These are phyloP conservation scores for Xylariaceae sp. DNA, from an alignment of 2,329 filamentous ascomycete genomes.

Conservation along the genomic window DNA sequence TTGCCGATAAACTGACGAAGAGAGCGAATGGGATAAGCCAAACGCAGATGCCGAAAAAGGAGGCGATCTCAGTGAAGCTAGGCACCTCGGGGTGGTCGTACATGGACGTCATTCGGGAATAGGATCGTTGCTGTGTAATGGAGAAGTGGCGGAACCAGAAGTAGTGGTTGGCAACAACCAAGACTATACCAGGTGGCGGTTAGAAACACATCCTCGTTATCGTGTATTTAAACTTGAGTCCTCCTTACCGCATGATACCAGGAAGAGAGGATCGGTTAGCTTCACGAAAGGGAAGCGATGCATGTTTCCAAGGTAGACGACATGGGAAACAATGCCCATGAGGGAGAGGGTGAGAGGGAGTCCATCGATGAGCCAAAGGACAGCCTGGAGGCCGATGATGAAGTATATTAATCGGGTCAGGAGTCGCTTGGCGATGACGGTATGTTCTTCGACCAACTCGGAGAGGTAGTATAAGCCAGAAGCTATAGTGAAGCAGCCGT, in stretches of 20 bases:
- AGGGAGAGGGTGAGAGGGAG: conserved; percentile 73
- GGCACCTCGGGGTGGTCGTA: conserved; percentile 65
- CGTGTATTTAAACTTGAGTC: no score
- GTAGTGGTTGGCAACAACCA: conserved; percentile 89
- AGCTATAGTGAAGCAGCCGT: conserved; percentile 47
- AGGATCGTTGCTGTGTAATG: conserved; percentile 52
- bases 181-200: conserved; percentile 49
- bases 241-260: conserved; percentile 75
- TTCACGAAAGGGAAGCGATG: conserved; percentile 71
- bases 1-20: conserved; percentile 89
- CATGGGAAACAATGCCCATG: conserved; percentile 74
- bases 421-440: conserved; percentile 84
- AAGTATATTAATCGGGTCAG: conserved; percentile 80
- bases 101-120: conserved; percentile 54
- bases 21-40: conserved; percentile 95
- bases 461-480: conserved; percentile 99
- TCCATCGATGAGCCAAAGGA: conserved; percentile 77
- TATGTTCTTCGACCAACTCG: conserved; percentile 96
- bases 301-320: conserved; percentile 87
- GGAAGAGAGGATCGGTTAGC: conserved; percentile 80
- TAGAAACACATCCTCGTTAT: no score
- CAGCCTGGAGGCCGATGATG: conserved; percentile 68
- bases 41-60: conserved; percentile 92
- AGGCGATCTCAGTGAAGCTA: conserved; percentile 88
- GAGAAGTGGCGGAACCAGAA: conserved; percentile 96